Conservation (phyloP, 345 rosid species). For the Eucalyptus microcorys region DNA sequence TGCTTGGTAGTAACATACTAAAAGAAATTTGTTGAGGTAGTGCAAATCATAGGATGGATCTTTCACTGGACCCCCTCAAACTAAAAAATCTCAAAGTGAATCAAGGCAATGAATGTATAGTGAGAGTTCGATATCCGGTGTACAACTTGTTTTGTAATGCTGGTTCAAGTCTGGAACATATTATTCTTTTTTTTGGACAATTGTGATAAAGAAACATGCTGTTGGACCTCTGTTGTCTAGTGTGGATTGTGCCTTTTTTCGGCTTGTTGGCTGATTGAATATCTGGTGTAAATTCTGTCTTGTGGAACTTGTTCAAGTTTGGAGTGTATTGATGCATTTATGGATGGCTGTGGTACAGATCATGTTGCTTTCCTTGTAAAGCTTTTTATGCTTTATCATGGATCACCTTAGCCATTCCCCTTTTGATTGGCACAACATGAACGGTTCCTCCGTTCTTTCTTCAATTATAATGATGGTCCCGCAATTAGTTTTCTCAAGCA, state of each 20-base stretch:
- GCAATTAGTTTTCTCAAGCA: background rate
- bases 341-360: background rate
- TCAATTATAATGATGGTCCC: background rate
- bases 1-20: background rate
- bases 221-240: background rate
- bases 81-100: background rate
- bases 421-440: background rate
- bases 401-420: background rate
- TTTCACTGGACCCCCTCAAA: background rate
- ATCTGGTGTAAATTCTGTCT: accelerated
- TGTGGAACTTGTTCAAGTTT: background rate
- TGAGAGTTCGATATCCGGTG: background rate
- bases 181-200: background rate
- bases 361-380: background rate
- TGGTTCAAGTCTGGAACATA: background rate
- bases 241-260: background rate
- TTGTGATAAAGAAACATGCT: background rate
- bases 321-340: background rate
- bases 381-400: background rate
- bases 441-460: background rate
- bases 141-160: background rate
- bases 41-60: background rate
- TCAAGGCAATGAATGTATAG: background rate
- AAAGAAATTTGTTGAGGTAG: background rate
- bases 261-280: background rate